phyloP scores from a whole-genome alignment of 2,329 filamentous ascomycete species.

The Neonectria hederae region DNA sequence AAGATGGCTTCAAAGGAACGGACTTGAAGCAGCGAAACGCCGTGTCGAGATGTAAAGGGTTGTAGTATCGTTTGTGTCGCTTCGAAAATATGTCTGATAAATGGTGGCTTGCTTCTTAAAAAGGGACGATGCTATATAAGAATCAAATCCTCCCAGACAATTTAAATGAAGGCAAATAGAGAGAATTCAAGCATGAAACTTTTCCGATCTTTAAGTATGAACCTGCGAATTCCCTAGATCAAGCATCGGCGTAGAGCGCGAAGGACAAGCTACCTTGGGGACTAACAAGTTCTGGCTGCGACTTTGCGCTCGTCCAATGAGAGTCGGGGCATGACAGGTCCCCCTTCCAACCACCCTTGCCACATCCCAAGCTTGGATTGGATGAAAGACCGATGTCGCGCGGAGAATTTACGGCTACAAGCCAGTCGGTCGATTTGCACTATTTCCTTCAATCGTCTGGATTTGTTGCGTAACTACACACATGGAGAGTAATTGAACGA shows the following conservation, averaged over 20 bases:
- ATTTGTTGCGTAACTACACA: too few species aligned
- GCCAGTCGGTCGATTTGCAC: too few species aligned
- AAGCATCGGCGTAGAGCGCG: not conserved
- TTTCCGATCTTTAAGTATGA: too few species aligned
- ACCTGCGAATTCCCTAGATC: not conserved
- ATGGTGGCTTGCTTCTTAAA: not conserved
- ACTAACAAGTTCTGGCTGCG: not conserved
- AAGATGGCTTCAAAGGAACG: too few species aligned
- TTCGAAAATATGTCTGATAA: not conserved
- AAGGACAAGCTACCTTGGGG: not conserved
- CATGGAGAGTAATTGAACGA: too few species aligned
- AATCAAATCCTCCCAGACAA: not conserved
- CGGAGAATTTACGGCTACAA: not conserved
- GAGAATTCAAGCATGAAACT: too few species aligned
- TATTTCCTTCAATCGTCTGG: too few species aligned
- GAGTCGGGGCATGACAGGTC: constrained; percentile 35
- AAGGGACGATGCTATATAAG: not conserved
- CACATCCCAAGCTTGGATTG: not conserved
- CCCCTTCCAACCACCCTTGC: too few species aligned
- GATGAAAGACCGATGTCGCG: not conserved
- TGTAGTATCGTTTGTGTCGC: not conserved
- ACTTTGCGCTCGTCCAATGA: constrained; percentile 31
- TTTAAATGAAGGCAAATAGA: too few species aligned
- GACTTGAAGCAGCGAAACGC: not conserved
- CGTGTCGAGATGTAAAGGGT: not conserved